Evolutionary conservation across 1,139 yeast genomes (phyloP).

Genomic region (Pichia norvegensis): DNA sequence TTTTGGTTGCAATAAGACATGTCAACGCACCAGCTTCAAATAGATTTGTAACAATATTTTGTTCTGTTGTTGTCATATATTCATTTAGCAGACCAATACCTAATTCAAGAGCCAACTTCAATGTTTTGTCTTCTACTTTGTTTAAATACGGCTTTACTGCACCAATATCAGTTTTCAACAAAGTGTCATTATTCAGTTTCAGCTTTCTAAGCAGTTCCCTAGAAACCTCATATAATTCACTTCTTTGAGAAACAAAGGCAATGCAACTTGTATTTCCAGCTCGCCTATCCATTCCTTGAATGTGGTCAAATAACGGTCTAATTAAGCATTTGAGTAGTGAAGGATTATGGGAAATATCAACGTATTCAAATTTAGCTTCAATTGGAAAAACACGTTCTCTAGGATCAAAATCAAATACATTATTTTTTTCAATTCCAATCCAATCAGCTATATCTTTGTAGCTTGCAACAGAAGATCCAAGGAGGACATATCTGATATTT

Average conservation of each 20-base stretch:
- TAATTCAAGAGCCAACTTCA: conserved; percentile 38
- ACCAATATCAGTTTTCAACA: conserved; percentile 32
- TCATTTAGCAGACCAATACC: conserved; percentile 66
- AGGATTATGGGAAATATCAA: conserved; percentile 40
- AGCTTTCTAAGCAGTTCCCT: conserved; percentile 34
- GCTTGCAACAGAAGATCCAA: conserved; percentile 64
- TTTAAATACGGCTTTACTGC: conserved; percentile 38
- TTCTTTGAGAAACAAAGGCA: conserved; percentile 52
- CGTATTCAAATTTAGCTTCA: conserved; percentile 51
- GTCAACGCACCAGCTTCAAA: conserved; percentile 43
- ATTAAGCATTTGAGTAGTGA: conserved; percentile 46
- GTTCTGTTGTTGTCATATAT: conserved; percentile 54
- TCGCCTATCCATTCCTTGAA: conserved; percentile 23
- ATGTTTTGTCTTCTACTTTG: conserved; percentile 40
- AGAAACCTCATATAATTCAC: conserved; percentile 47
- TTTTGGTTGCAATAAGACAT: conserved; percentile 52
- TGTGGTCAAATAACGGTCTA: conserved; percentile 38
- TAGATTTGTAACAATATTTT: conserved; percentile 44
- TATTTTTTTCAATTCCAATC: conserved; percentile 58
- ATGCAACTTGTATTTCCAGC: conserved; percentile 33
- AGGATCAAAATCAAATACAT: conserved; percentile 65
- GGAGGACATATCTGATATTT: conserved; percentile 51
- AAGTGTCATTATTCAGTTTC: conserved; percentile 28
- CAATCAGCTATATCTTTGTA: conserved; percentile 79
- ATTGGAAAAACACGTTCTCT: conserved; percentile 49